phyloP scores from a whole-genome alignment of 345 rosid species.

The Carallia brachiata region DNA sequence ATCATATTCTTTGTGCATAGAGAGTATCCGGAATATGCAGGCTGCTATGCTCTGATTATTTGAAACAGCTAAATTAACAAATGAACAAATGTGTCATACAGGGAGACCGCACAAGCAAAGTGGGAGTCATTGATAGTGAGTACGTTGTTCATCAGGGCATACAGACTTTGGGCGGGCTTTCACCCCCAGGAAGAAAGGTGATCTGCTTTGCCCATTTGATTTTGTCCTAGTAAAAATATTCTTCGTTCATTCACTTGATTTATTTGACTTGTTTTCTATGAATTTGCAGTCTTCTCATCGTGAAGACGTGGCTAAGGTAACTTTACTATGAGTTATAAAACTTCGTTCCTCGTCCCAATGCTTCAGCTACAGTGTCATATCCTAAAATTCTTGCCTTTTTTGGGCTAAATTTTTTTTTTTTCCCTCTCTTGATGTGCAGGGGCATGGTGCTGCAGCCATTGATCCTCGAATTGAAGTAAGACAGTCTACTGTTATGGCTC shows the following conservation, averaged over 20 bases:
- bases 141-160: conserved; percentile 84
- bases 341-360: background rate
- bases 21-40: too few relatives aligned
- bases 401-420: background rate
- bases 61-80: background rate
- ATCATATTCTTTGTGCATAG: too few relatives aligned
- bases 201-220: background rate
- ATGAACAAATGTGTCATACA: conserved; percentile 18
- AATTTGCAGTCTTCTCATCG: background rate
- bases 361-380: background rate
- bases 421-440: conserved; percentile 7
- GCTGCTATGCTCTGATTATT: background rate
- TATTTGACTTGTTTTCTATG: background rate
- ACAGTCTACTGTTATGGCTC: background rate
- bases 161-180: conserved; percentile 79
- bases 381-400: background rate
- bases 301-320: conserved; percentile 18
- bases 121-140: conserved; percentile 90
- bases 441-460: background rate
- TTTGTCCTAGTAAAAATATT: background rate
- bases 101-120: conserved; percentile 91
- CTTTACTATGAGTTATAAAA: background rate
- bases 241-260: background rate
- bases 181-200: conserved; percentile 31
- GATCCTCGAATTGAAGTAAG: conserved; percentile 59